Percentiles rank a stretch among this genome's conserved stretches.
Conservation (phyloP, 2,329 filamentous ascomycete species). For the Furcasterigmium furcatum region DNA sequence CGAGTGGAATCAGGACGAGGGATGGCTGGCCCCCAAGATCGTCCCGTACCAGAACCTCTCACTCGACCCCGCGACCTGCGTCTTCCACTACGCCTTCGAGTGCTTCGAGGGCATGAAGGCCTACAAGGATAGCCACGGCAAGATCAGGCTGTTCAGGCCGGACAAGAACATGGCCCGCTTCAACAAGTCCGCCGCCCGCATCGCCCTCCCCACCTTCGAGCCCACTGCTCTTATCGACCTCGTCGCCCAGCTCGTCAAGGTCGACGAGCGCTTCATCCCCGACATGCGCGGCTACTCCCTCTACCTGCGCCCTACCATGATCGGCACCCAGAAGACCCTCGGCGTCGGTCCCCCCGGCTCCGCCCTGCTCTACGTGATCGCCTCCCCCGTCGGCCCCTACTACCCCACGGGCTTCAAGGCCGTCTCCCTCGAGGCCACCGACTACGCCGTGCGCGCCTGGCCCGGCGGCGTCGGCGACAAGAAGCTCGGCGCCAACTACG, state of each 20-base stretch:
- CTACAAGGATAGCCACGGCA: constrained; percentile 81
- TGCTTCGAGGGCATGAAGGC: constrained; percentile 99
- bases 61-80: constrained; percentile 92
- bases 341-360: constrained; percentile 90
- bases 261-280: constrained; percentile 90
- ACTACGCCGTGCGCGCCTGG: constrained; percentile 96
- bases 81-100: constrained; percentile 98
- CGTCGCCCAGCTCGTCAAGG: constrained; percentile 73
- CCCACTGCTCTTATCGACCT: constrained; percentile 72
- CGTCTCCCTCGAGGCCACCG: constrained; percentile 89
- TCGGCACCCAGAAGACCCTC: constrained; percentile 92
- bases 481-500: constrained; percentile 98
- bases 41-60: constrained; percentile 95
- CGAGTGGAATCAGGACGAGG: constrained; percentile 84
- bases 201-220: constrained; percentile 87
- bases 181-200: constrained; percentile 87
- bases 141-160: constrained; percentile 85
- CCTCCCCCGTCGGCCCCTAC: constrained; percentile 94
- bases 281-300: constrained; percentile 84
- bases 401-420: constrained; percentile 99
- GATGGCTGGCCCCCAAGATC: constrained; percentile 82
- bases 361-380: constrained; percentile 91
- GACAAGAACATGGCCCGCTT: constrained; percentile 95
- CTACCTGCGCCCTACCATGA: constrained; percentile 94
- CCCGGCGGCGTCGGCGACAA: constrained; percentile 96